Evolutionary conservation across 2,329 filamentous ascomycete species (phyloP), one percentile per base, ranked within the genome.

Genomic region (Alternaria sp.): DNA sequence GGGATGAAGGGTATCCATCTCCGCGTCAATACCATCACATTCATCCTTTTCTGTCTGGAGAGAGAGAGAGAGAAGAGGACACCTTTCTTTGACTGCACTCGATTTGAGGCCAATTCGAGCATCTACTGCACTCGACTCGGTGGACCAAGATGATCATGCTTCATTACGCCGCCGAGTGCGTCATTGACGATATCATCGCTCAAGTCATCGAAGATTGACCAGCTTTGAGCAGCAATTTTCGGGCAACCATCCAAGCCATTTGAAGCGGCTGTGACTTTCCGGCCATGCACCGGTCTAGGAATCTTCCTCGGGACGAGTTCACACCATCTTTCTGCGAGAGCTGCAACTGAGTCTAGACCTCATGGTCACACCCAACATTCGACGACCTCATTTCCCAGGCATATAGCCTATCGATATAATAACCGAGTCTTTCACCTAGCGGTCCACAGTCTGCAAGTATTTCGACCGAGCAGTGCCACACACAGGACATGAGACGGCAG

Each of bases 151-250:
- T 37, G 3, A 0, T 17, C 0, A 37, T 37, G 34, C 34, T 37
- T 1, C 1, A 9, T 21, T 10, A 17, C 3, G 34, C 34, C 8
- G 34, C 1, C 1, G 34, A 37, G 8, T 37, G 7, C 3, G 34
- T 37, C 0, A 37, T n/a, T 0, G n/a, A 37, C 0, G 34, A 37
- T 0, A 1, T 37, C 0, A 37, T 37, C 7, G 34, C 6, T 9
- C 0, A 9, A 17, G 34, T 36, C 34, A 3, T 36, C 2, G 34
- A 36, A 8, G 34, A 5, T 1, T 36, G 14, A 3, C 34, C 34
- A 36, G 33, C 2, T n/a, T 14, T 36, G 33, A 36, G 33, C 33
- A 3, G 33, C 3, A 3, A 3, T n/a, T 36, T 36, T 7, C 2
- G 33, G 5, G 33, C 33, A 2, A 6, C 14, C 31, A 34, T 34